Evolutionary conservation across 352 stramenopile species (phyloP), one percentile per base, ranked within the genome.

Genomic region (Phytopythium boreale): DNA sequence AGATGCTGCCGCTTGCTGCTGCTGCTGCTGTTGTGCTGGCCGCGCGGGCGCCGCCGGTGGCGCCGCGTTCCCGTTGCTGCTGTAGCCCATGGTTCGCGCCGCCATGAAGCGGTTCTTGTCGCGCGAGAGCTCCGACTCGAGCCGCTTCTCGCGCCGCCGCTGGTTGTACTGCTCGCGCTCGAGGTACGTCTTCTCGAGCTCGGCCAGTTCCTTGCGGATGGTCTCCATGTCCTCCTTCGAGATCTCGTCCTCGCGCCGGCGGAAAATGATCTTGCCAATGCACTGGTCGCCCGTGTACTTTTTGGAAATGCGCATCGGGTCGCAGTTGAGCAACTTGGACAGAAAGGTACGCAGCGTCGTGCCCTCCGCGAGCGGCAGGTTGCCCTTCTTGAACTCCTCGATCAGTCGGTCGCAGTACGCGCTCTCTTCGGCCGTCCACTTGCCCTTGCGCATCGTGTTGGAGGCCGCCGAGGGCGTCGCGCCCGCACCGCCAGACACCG

Each of bases 261-360:
- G 79, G 59, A 92, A 93, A 65, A 80, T 76, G 50, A 93, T 88
- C 75, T 99, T 99, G 69, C 97, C 96, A 64, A 99, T 99, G 68
- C 96, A 99, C 68, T 99, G 98, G 62, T 93, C 89, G 17, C 97
- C 97, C 55, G 98, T 98, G 69, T 99, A 99, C 77, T 99, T 99
- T 71, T 99, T 99, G 0, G 94, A 98, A 61, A 99, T 99, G 17
- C 97, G 82, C 97, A 99, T 99, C 10, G 97, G 97, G 77, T 99
- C 97, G 72, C 97, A 99, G 70, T 99, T 98, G 7, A 99, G 77
- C 17, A 99, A 66, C 72, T 99, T 99, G 59, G 90, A 98, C 39
- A 99, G 74, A 72, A 99, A 99, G 31, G 96, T 99, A 27, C 97
- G 87, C 36, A 99, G 75, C 20, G 96, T 99, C 14, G 96, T 99